Evolutionary conservation across 2,329 filamentous ascomycete genomes (phyloP), one percentile per base, ranked within the genome.

Genomic region (Domatiomyces catenatus): DNA sequence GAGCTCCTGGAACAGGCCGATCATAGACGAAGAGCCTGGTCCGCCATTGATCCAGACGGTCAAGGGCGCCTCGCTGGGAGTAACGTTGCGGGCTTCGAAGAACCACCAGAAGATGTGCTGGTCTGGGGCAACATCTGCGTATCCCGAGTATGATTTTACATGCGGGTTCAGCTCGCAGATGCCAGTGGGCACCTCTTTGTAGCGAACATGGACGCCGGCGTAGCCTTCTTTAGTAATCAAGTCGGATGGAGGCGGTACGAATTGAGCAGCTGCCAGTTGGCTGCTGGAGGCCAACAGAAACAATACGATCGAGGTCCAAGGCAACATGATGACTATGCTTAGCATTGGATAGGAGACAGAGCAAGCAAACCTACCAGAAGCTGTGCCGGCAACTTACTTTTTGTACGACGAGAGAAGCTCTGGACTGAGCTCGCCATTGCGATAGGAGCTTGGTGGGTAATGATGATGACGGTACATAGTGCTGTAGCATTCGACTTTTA

Each of bases 71-170:
- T 52, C 51, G 15, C 51, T 52, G 2, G 67, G 65, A 20, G 60
- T 60, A 20, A 55, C 52, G 50, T 60, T 57, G 44, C 68, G 63
- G 7, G 64, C 66, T 54, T 69, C 68, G 49, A 70, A 70, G 59
- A 68, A 71, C 67, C 68, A 70, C 59, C 69, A 71, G 59, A 70
- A 71, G 49, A 73, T 62, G 53, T 73, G 70, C 48, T 70, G 50
- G 24, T 67, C 68, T 2, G 71, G 69, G 1, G 75, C 75, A 3
- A 81, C 68, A 61, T 76, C 72, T 12, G 81, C 72, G 55, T 80
- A 81, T 32, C 78, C 77, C 0, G 74, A 72, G 63, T 79, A 83
- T 28, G 71, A 73, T 55, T 70, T 73, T 44, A 79, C 75, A 7
- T 71, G 71, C 8, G 69, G 66, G 0, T 74, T 65, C 19, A 65